These are phyloP conservation scores for Saksenaea vasiformis DNA, from an alignment of 371 early-diverging fungal species.

Conservation along the genomic window DNA sequence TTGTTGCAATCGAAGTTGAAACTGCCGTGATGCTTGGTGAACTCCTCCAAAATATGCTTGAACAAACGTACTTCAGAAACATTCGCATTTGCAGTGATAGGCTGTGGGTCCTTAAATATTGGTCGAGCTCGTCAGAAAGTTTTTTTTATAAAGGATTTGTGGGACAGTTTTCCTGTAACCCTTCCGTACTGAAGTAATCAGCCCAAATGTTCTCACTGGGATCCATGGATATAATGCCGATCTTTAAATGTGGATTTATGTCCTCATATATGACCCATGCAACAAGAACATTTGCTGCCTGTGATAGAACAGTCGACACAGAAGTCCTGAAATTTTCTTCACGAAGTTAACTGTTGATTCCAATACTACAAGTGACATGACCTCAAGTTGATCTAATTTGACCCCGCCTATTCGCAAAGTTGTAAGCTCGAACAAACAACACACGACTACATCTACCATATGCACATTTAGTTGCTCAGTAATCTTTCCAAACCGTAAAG, in stretches of 20 bases:
- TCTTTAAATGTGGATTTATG: too few relatives aligned
- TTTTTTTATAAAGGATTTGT: neutral
- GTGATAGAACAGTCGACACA: neutral
- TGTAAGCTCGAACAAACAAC: neutral
- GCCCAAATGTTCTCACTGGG: neutral
- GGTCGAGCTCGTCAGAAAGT: neutral
- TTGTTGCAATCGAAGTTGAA: neutral
- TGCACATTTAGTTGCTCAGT: neutral
- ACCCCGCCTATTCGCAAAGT: neutral
- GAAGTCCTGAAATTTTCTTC: neutral
- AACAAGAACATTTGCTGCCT: too few relatives aligned
- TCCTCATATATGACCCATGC: neutral
- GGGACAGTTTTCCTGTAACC: neutral
- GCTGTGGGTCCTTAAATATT: neutral
- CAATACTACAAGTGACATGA: neutral
- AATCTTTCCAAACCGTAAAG: neutral
- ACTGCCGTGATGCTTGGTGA: neutral
- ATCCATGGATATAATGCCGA: too few relatives aligned
- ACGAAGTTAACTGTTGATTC: neutral
- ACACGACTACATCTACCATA: neutral
- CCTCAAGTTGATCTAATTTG: neutral
- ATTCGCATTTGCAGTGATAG: neutral
- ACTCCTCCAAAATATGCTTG: neutral
- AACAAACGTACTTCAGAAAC: neutral
- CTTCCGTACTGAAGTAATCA: neutral